Evolutionary conservation across 805 yeast species (phyloP).

Genomic region (Candida vaughaniae): DNA sequence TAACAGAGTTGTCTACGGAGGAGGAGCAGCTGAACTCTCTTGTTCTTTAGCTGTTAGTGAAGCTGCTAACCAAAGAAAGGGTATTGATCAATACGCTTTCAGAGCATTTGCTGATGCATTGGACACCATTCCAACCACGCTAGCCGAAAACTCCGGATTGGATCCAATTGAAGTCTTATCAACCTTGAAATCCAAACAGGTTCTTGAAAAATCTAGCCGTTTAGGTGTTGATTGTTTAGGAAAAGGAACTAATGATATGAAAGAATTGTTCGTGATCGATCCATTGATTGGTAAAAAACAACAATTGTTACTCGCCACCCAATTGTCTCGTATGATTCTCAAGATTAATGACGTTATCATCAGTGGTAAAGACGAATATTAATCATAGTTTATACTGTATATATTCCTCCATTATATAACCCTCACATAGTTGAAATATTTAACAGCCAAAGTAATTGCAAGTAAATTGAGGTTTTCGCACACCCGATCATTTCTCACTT

Average conservation of each 20-base stretch:
- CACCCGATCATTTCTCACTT: background rate
- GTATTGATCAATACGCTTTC: conserved; percentile 97
- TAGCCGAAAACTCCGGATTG: conserved; percentile 96
- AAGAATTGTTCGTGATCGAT: conserved; percentile 89
- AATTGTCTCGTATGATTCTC: conserved; percentile 94
- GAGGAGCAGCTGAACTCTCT: conserved; percentile 97
- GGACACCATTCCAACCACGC: conserved; percentile 88
- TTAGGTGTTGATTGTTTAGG: conserved; percentile 96
- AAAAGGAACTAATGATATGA: conserved; percentile 87
- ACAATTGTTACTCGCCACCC: conserved; percentile 93
- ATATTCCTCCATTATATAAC: background rate
- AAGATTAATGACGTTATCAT: conserved; percentile 96
- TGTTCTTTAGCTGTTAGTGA: conserved; percentile 88
- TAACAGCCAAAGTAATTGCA: too few species aligned
- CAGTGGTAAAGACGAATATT: conserved; percentile 78
- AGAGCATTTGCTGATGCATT: conserved; percentile 90
- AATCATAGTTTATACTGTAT: conserved; percentile 5
- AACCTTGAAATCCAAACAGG: conserved; percentile 78
- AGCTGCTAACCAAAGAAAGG: conserved; percentile 89
- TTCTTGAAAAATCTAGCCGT: conserved; percentile 63
- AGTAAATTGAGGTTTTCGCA: too few species aligned
- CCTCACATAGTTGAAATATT: too few species aligned
- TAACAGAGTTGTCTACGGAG: conserved; percentile 96
- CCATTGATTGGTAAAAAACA: conserved; percentile 97
- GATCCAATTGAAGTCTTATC: conserved; percentile 91